phyloP scores from a whole-genome alignment of 106 monocot species.

The Acorus calamus region DNA sequence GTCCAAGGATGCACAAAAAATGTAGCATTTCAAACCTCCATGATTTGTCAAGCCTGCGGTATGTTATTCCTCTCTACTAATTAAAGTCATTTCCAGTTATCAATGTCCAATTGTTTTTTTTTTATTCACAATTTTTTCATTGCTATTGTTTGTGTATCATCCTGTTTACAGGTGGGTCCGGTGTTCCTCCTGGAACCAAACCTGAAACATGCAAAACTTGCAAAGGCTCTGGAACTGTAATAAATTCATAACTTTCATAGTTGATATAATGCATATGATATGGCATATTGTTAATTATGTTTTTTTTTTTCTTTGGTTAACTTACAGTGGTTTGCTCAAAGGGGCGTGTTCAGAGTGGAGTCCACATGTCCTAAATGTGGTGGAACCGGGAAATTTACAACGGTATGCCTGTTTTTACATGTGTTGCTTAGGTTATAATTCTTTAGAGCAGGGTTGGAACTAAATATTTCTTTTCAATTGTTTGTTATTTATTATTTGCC shows the following conservation, averaged over 20 bases:
- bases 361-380: conserved; percentile 62
- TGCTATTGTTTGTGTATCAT: background rate
- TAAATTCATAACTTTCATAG: conserved; percentile 1
- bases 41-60: conserved; percentile 76
- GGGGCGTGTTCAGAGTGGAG: conserved; percentile 73
- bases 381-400: conserved; percentile 69
- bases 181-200: conserved; percentile 84
- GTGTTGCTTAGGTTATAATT: no score
- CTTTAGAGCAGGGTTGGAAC: no score
- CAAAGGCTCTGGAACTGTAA: conserved; percentile 81
- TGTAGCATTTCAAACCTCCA: conserved; percentile 39
- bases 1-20: conserved; percentile 63
- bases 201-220: conserved; percentile 86
- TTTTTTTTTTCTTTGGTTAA: background rate
- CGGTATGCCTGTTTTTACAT: conserved; percentile 24
- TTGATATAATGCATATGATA: no score
- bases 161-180: conserved; percentile 57
- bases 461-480: background rate
- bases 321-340: conserved; percentile 65
- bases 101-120: background rate
- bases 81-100: background rate
- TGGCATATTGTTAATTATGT: no score
- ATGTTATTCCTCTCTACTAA: conserved; percentile 19
- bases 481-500: background rate
- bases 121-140: background rate